phyloP scores from a whole-genome alignment of 805 yeast species.

The Ogataea zsoltii region DNA sequence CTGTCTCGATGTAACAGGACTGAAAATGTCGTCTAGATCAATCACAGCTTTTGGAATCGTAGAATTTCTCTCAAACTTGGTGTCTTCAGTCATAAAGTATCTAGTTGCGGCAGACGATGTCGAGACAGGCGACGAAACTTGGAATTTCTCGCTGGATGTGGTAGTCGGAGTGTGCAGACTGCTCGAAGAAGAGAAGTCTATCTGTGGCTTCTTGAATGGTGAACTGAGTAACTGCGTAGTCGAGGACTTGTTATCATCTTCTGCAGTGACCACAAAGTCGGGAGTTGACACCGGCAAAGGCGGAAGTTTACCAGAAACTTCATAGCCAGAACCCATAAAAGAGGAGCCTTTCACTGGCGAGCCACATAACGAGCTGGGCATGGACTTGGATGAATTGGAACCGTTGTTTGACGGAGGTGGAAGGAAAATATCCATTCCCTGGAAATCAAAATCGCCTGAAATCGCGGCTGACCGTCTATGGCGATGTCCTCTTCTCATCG shows the following conservation, averaged over 20 bases:
- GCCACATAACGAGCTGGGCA: slow-evolving; percentile 25
- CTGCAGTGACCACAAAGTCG: background rate
- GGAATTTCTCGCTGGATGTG: slow-evolving; percentile 9
- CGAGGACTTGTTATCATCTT: background rate
- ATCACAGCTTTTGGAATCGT: slow-evolving; percentile 36
- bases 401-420: slow-evolving; percentile 15
- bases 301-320: slow-evolving; percentile 1
- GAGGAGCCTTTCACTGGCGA: slow-evolving; percentile 25
- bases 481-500: slow-evolving; percentile 57
- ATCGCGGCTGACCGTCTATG: slow-evolving; percentile 88
- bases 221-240: slow-evolving; percentile 4
- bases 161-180: slow-evolving; percentile 14
- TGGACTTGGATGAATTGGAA: slow-evolving; percentile 19
- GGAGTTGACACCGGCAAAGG: background rate
- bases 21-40: slow-evolving; percentile 35
- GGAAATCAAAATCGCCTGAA: slow-evolving; percentile 75
- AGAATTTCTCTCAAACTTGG: slow-evolving; percentile 27
- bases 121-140: slow-evolving; percentile 11
- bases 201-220: slow-evolving; percentile 13
- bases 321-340: background rate
- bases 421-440: slow-evolving; percentile 25
- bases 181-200: slow-evolving; percentile 2
- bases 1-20: slow-evolving; percentile 8
- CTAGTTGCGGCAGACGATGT: slow-evolving; percentile 17
- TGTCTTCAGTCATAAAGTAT: slow-evolving; percentile 36